Evolutionary conservation across 2,329 filamentous ascomycete genomes (phyloP).

Genomic region (Graphium sp.): DNA sequence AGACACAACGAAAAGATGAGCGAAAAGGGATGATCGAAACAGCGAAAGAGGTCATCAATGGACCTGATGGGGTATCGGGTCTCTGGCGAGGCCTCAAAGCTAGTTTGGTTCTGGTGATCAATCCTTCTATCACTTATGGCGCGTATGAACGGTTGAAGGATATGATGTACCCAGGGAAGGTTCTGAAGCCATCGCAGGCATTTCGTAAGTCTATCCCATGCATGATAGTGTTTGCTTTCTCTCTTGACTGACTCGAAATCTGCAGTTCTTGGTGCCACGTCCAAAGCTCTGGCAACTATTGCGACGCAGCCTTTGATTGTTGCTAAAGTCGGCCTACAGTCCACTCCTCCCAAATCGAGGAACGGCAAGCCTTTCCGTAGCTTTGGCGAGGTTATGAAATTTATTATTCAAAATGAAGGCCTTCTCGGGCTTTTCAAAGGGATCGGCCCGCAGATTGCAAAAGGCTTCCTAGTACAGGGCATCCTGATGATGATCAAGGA

Average conservation of each 20-base stretch:
- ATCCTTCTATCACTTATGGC: slow-evolving; percentile 94
- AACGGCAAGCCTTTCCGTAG: slow-evolving; percentile 85
- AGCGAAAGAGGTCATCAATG: slow-evolving; percentile 72
- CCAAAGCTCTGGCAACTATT: slow-evolving; percentile 82
- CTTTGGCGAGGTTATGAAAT: slow-evolving; percentile 87
- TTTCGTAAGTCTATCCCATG: slow-evolving; percentile 50
- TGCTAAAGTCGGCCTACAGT: slow-evolving; percentile 92
- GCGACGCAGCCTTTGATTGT: slow-evolving; percentile 91
- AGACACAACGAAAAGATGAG: slow-evolving; percentile 74
- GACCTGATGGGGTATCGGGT: slow-evolving; percentile 76
- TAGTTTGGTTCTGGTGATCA: slow-evolving; percentile 86
- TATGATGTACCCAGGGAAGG: slow-evolving; percentile 55
- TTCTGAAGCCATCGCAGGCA: slow-evolving; percentile 68
- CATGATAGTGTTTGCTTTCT: neutral
- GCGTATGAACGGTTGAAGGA: slow-evolving; percentile 83
- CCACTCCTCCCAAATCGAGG: slow-evolving; percentile 68
- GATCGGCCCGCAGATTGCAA: slow-evolving; percentile 83
- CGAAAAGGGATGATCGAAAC: slow-evolving; percentile 79
- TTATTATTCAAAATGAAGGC: slow-evolving; percentile 83
- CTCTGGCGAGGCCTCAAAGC: slow-evolving; percentile 94
- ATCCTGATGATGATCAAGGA: slow-evolving; percentile 99
- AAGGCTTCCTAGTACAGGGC: slow-evolving; percentile 85
- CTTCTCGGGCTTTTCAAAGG: slow-evolving; percentile 81
- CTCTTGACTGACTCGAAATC: slow-evolving; percentile 1
- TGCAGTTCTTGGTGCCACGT: slow-evolving; percentile 75